Base-by-base conservation (phyloP, 768 basidiomycete genomes). In the Lanmaoa pseudosensibilis region DNA sequence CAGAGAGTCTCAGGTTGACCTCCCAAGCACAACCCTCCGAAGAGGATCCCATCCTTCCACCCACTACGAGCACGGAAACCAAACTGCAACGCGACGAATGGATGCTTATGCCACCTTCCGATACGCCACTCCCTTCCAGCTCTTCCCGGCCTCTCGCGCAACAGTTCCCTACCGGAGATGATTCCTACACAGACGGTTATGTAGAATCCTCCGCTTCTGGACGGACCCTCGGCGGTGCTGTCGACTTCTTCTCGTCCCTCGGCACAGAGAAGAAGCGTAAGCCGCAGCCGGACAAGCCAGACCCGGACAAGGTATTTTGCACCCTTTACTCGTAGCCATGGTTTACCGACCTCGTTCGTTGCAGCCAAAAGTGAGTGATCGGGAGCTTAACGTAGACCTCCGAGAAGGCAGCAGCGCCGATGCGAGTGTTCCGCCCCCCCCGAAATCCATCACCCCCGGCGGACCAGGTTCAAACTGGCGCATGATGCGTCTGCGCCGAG, bases 401-500 rank as follows among this genome's bases (percentile, higher is more conserved):
- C 77, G 73, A 54, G 74, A 82, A 57, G 79, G 77, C 10, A 73
- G 62, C 30, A 56, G 75, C 11, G 69, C 76, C 25, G 72, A 81
- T 55, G 68, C 75, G 13, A 74, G 77, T 49, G 75, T 41, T 18
- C 60, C 65, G 2, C 70, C 74, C 37, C 74, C 77, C 47, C 72
- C 79, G 6, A 83, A 81, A 69, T 67, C 82, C 21, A 69, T 76
- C 52, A 83, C 82, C 0, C 92, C 94, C 0, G 96, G 96, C 3
- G 94, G 93, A 2, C 90, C 94, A 5, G 96, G 96, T 12, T 93
- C 92, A 3, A 86, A 85, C 67, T 99, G 97, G 96, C 86, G 97
- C 16, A 98, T 98, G 97, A 94, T 92, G 87, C 93, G 94, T 64
- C 83, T 99, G 0, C 84, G 87, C 39, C 82, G 91, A 16, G 88